These are phyloP conservation scores for Xylariaceae sp. DNA, from an alignment of 2,329 filamentous ascomycete species.

Conservation along the genomic window DNA sequence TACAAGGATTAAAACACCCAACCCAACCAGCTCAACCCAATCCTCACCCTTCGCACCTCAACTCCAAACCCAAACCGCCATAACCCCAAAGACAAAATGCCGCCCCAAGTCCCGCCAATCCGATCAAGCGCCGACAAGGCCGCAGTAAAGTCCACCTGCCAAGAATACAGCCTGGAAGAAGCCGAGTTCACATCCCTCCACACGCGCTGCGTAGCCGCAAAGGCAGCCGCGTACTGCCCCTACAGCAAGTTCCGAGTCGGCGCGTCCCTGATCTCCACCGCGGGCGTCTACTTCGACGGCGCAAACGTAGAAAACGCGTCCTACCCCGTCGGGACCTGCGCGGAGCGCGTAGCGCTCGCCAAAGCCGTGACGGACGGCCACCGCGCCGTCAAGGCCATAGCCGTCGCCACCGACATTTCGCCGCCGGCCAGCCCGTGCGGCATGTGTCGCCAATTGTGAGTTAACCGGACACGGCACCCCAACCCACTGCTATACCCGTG, in stretches of 20 bases:
- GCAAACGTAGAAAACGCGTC: constrained; percentile 91
- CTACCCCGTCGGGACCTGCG: constrained; percentile 93
- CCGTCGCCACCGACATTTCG: constrained; percentile 75
- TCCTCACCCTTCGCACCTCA: not conserved
- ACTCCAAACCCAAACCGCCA: too few relatives aligned
- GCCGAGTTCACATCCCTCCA: constrained; percentile 63
- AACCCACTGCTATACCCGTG: not conserved
- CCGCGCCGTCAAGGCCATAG: constrained; percentile 67
- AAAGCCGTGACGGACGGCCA: constrained; percentile 66
- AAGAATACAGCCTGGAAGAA: constrained; percentile 48
- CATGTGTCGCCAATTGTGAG: constrained; percentile 91
- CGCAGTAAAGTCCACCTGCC: constrained; percentile 35
- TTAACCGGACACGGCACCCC: too few relatives aligned
- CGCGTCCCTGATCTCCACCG: constrained; percentile 62
- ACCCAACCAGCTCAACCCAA: too few relatives aligned
- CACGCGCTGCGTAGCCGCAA: constrained; percentile 63
- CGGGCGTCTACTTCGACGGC: constrained; percentile 59
- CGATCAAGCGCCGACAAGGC: constrained; percentile 29
- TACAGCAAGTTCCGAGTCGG: constrained; percentile 93
- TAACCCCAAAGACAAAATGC: not conserved
- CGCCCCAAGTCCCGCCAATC: constrained; percentile 3
- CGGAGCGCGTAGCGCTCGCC: constrained; percentile 83
- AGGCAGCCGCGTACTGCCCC: constrained; percentile 79
- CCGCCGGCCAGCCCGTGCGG: constrained; percentile 77
- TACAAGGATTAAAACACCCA: too few relatives aligned